Conservation (phyloP, 495 filamentous ascomycete species). For the Aspergillus hancockii region DNA sequence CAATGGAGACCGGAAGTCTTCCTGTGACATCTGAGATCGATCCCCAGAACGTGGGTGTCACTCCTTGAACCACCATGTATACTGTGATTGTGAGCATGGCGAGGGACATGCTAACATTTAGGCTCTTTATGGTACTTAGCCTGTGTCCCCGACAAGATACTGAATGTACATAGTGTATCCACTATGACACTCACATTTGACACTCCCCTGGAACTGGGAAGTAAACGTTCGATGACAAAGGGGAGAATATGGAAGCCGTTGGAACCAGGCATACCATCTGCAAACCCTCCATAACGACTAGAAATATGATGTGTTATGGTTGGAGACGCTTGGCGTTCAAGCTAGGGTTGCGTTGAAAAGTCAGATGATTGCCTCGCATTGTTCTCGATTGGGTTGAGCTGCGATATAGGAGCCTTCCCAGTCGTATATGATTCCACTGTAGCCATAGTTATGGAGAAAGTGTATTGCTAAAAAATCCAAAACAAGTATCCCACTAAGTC, state of each 20-base stretch:
- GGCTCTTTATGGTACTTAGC: slow-evolving; percentile 18
- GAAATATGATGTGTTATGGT: slow-evolving; percentile 12
- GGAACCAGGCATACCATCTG: slow-evolving; percentile 47
- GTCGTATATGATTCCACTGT: background rate
- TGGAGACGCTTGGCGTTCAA: slow-evolving; percentile 3
- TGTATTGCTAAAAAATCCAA: background rate
- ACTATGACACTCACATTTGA: slow-evolving; percentile 26
- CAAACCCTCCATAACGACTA: slow-evolving; percentile 9
- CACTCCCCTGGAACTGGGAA: slow-evolving; percentile 63
- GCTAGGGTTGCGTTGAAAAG: background rate
- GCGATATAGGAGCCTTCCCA: slow-evolving; percentile 6
- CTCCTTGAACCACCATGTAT: slow-evolving; percentile 50
- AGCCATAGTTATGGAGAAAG: background rate
- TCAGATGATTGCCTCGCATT: slow-evolving; percentile 8
- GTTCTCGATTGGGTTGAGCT: background rate
- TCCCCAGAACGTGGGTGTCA: slow-evolving; percentile 47
- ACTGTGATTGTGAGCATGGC: slow-evolving; percentile 41
- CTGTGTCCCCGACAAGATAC: background rate
- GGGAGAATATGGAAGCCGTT: slow-evolving; percentile 53
- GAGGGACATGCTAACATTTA: slow-evolving; percentile 34
- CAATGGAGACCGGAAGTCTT: slow-evolving; percentile 42
- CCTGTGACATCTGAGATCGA: slow-evolving; percentile 44
- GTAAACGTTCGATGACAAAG: slow-evolving; percentile 77
- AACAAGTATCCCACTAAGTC: too few relatives aligned
- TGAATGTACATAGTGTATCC: background rate